These are phyloP conservation scores for Darksidea phi DNA, from an alignment of 495 filamentous ascomycete species.

Conservation along the genomic window DNA sequence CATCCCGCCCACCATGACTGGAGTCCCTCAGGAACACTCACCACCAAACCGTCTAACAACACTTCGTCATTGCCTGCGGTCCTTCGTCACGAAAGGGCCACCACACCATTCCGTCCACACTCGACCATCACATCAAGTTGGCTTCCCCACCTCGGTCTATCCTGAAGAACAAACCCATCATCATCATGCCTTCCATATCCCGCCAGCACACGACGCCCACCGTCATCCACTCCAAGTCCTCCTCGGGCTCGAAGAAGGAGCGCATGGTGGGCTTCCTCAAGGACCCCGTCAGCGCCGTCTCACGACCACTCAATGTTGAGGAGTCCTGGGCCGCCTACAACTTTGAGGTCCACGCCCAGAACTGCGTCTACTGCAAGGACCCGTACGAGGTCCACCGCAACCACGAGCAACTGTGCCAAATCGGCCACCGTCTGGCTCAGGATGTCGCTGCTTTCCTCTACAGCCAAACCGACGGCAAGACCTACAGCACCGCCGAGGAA, in stretches of 20 bases:
- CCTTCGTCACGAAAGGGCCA: constrained; percentile 13
- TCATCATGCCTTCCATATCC: constrained; percentile 34
- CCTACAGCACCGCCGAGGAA: constrained; percentile 39
- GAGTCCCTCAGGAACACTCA: too few species aligned
- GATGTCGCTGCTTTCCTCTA: constrained; percentile 43
- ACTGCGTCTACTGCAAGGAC: constrained; percentile 40
- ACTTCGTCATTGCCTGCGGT: neutral
- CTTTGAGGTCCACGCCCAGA: constrained; percentile 42
- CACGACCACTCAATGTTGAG: constrained; percentile 33
- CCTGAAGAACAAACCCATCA: constrained; percentile 31
- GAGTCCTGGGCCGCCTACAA: constrained; percentile 44
- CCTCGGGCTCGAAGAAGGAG: constrained; percentile 28
- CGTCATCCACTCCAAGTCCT: constrained; percentile 29
- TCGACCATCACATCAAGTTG: constrained; percentile 20
- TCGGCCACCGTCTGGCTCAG: constrained; percentile 40
- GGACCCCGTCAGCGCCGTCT: constrained; percentile 36
- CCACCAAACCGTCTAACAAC: constrained; percentile 3
- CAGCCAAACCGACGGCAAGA: constrained; percentile 35
- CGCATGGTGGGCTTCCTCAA: constrained; percentile 30
- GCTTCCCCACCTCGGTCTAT: constrained; percentile 31
- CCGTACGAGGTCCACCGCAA: constrained; percentile 39
- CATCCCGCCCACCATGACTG: too few species aligned
- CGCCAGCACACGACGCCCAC: constrained; percentile 35
- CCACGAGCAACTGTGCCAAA: constrained; percentile 38
- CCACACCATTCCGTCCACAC: constrained; percentile 7